phyloP scores from a whole-genome alignment of 352 stramenopile genomes.

The Globisporangium splendens region DNA sequence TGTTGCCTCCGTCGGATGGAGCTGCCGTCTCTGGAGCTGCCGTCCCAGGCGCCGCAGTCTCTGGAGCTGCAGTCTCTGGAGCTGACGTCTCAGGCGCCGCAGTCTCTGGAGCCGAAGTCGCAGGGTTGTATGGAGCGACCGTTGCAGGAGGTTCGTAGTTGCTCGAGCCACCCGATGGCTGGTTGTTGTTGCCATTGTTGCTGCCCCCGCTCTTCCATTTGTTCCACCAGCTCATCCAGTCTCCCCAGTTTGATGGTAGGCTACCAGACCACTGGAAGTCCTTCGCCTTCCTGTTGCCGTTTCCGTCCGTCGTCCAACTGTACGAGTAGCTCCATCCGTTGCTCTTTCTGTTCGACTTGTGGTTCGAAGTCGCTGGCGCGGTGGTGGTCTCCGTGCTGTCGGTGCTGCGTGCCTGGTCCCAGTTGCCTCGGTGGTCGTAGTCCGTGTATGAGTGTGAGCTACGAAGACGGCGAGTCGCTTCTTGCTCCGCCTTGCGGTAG shows the following conservation, averaged over 20 bases:
- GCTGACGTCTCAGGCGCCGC: neutral
- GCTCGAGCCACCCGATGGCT: neutral
- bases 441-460: conserved; percentile 22
- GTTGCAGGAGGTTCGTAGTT: conserved; percentile 12
- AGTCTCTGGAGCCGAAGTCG: neutral
- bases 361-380: neutral
- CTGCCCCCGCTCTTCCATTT: neutral
- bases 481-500: conserved; percentile 11
- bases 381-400: conserved; percentile 18
- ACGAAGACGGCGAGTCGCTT: conserved; percentile 6
- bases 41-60: conserved; percentile 10
- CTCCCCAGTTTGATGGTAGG: neutral
- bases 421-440: conserved; percentile 17
- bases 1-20: conserved; percentile 6
- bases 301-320: neutral
- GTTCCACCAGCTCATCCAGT: conserved; percentile 15
- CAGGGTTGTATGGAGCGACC: conserved; percentile 17
- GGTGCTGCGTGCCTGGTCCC: conserved; percentile 20
- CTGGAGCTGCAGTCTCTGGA: conserved; percentile 10
- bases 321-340: neutral
- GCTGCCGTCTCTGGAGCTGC: neutral
- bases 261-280: neutral
- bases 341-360: neutral
- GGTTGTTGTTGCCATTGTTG: conserved; percentile 12
- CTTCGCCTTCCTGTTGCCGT: neutral